These are phyloP conservation scores for Hyaloscypha hepaticicola DNA, from an alignment of 495 filamentous ascomycete genomes.

Conservation along the genomic window DNA sequence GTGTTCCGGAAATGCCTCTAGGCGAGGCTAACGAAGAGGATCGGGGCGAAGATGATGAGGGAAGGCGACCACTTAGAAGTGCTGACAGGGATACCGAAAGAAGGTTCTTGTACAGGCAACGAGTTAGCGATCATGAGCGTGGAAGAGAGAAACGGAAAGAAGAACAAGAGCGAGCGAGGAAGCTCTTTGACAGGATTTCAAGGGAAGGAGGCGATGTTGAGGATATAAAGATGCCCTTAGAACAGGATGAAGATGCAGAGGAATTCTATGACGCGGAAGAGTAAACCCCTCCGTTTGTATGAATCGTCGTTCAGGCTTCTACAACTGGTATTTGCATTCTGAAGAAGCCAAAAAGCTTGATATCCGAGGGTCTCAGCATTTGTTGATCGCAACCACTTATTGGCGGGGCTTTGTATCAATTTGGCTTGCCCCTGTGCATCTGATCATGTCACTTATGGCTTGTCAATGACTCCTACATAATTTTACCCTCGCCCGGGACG, in stretches of 20 bases:
- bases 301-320: neutral
- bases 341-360: neutral
- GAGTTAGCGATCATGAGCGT: conserved; percentile 20
- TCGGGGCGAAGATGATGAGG: neutral
- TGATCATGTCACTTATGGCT: no score
- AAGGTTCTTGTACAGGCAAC: conserved; percentile 18
- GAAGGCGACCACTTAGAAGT: neutral
- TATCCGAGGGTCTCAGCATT: neutral
- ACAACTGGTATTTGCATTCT: no score
- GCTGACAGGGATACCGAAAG: conserved; percentile 5
- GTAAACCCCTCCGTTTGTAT: neutral
- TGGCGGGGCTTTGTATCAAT: no score
- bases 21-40: conserved; percentile 12
- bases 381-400: no score
- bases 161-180: conserved; percentile 13
- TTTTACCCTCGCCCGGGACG: no score
- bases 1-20: conserved; percentile 16
- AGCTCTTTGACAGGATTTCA: conserved; percentile 19
- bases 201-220: conserved; percentile 12
- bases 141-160: conserved; percentile 14
- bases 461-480: no score
- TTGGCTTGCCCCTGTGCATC: no score
- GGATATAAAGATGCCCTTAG: conserved; percentile 9
- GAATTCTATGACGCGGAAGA: neutral
- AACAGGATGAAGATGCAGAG: neutral